Percentiles rank a stretch among this genome's conserved stretches.
Conservation (phyloP, 148 eudicot species). For the Persicaria maculosa region DNA sequence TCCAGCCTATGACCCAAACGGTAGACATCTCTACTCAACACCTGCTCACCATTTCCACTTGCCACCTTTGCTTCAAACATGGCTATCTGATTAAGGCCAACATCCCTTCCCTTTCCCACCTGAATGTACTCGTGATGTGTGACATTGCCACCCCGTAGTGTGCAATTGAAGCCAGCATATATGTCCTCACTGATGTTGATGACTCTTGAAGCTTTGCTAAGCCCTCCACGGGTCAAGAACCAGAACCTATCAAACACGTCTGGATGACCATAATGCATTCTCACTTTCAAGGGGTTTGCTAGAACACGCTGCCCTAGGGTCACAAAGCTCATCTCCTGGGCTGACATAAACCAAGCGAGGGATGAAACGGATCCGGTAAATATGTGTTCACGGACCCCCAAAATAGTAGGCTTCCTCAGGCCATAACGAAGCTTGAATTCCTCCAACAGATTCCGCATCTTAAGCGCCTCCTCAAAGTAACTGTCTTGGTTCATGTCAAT, state of each 20-base stretch:
- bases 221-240: constrained; percentile 88
- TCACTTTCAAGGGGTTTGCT: constrained; percentile 80
- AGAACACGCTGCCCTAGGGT: constrained; percentile 94
- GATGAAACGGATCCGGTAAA: constrained; percentile 92
- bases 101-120: constrained; percentile 95
- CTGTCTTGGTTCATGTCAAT: constrained; percentile 97
- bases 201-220: constrained; percentile 85
- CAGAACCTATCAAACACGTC: constrained; percentile 94
- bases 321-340: constrained; percentile 91
- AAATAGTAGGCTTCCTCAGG: constrained; percentile 76
- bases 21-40: constrained; percentile 80
- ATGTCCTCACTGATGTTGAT: constrained; percentile 93
- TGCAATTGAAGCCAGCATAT: constrained; percentile 95
- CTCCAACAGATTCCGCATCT: constrained; percentile 82
- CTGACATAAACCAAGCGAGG: constrained; percentile 95
- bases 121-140: constrained; percentile 92
- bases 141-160: constrained; percentile 82
- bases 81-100: constrained; percentile 82
- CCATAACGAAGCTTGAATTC: constrained; percentile 69
- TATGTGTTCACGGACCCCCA: constrained; percentile 89
- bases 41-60: constrained; percentile 90
- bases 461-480: constrained; percentile 92
- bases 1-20: constrained; percentile 89
- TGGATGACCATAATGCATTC: constrained; percentile 97
- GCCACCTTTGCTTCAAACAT: constrained; percentile 95